Evolutionary conservation across 2,329 filamentous ascomycete genomes (phyloP).

Genomic region (Claviceps capensis): DNA sequence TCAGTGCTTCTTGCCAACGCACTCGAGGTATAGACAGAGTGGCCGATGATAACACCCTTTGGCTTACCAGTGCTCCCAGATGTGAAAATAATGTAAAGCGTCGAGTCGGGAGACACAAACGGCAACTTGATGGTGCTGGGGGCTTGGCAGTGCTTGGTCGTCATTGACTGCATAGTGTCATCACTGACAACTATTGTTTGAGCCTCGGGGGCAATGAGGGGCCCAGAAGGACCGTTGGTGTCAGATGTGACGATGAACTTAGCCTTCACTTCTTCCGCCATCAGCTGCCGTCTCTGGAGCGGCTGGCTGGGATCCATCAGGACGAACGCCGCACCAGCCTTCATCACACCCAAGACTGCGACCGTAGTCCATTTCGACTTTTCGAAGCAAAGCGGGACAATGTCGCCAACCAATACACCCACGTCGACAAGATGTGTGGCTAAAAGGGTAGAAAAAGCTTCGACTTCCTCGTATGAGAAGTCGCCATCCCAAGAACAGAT

Average conservation of each 20-base stretch:
- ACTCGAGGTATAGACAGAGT: slow-evolving; percentile 3
- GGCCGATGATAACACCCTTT: slow-evolving; percentile 13
- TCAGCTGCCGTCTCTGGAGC: not conserved
- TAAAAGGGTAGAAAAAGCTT: not conserved
- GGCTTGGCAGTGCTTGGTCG: not conserved
- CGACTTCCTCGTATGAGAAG: not conserved
- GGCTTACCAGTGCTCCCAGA: slow-evolving; percentile 9
- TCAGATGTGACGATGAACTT: not conserved
- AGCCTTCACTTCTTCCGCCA: not conserved
- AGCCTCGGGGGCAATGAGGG: not conserved
- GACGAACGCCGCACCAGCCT: not conserved
- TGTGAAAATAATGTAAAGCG: not conserved
- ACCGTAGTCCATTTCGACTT: slow-evolving; percentile 1
- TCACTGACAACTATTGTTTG: not conserved
- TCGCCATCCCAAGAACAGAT: slow-evolving; percentile 22
- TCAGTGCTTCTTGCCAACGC: slow-evolving; percentile 2
- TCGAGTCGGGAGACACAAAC: slow-evolving; percentile 1
- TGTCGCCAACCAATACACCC: not conserved
- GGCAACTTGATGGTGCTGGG: not conserved
- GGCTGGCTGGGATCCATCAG: slow-evolving; percentile 1
- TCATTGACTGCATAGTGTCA: not conserved
- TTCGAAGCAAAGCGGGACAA: not conserved
- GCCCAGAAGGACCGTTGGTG: not conserved
- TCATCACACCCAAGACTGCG: not conserved
- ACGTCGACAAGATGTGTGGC: not conserved